Conservation (phyloP, 495 filamentous ascomycete species). For the Penicillium desertorum region DNA sequence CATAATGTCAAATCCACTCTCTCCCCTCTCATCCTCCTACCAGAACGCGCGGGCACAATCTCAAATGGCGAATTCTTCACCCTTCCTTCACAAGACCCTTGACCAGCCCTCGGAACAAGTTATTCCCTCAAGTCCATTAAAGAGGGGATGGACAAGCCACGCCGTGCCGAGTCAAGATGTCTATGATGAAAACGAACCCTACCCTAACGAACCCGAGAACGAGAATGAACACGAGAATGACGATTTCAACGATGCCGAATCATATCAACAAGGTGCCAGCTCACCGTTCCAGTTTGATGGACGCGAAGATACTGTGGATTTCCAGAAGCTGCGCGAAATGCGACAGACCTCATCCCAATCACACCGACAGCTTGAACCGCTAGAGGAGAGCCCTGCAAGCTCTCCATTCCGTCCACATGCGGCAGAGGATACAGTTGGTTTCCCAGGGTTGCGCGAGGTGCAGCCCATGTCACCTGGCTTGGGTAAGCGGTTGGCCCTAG, state of each 20-base stretch:
- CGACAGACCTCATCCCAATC: constrained; percentile 11
- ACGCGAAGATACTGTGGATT: constrained; percentile 43
- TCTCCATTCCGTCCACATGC: constrained; percentile 41
- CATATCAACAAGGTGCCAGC: constrained; percentile 27
- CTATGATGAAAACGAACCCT: constrained; percentile 17
- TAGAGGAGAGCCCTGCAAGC: constrained; percentile 27
- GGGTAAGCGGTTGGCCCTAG: constrained; percentile 9
- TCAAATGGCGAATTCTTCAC: constrained; percentile 29
- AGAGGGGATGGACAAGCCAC: constrained; percentile 26
- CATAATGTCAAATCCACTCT: constrained; percentile 47
- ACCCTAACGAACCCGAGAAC: constrained; percentile 15
- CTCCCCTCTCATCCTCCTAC: constrained; percentile 44
- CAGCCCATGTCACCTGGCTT: constrained; percentile 22
- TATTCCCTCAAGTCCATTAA: constrained; percentile 36
- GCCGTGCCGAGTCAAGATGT: constrained; percentile 12
- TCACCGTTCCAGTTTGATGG: constrained; percentile 42
- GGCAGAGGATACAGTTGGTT: constrained; percentile 36
- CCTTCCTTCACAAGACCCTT: constrained; percentile 28
- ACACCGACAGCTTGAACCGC: not conserved
- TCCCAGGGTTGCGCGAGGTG: constrained; percentile 27
- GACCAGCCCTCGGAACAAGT: constrained; percentile 36
- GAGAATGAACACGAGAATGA: constrained; percentile 22
- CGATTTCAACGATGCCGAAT: constrained; percentile 23
- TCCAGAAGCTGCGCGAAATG: constrained; percentile 29
- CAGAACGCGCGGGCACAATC: constrained; percentile 45